Percentiles rank a stretch among this genome's conserved stretches.
Evolutionary conservation across 352 stramenopile genomes (phyloP).

Genomic region (Globisporangium apiculatum): DNA sequence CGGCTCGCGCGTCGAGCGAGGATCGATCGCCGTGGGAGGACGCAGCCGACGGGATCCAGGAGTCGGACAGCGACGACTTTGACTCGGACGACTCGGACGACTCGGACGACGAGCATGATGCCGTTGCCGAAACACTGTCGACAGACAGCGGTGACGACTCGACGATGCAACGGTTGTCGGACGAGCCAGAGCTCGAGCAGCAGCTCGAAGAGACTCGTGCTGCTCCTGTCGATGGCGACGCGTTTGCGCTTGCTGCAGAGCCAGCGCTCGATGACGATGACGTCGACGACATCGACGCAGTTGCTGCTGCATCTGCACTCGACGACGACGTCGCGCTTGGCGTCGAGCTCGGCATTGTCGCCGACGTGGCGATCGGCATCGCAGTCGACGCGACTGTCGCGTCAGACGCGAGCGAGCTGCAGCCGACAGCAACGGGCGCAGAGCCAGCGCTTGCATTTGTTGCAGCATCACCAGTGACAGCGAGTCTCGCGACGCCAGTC

Average conservation of each 20-base stretch:
- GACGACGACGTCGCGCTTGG: slow-evolving; percentile 14
- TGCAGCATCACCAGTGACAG: background rate
- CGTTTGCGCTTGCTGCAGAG: background rate
- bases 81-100: slow-evolving; percentile 2
- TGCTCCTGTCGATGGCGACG: background rate
- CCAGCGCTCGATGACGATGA: slow-evolving; percentile 3
- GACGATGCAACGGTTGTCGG: background rate
- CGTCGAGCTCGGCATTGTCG: slow-evolving; percentile 31
- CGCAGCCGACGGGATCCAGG: background rate
- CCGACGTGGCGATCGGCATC: slow-evolving; percentile 28
- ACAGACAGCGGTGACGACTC: background rate
- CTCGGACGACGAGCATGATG: background rate
- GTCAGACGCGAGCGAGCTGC: background rate
- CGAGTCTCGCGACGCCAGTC: background rate
- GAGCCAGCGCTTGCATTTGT: slow-evolving; percentile 6
- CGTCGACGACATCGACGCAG: background rate
- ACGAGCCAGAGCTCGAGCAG: background rate
- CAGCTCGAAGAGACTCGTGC: background rate
- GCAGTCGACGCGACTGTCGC: slow-evolving; percentile 19
- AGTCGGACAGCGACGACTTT: background rate
- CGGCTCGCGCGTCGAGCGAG: background rate
- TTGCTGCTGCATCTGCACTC: slow-evolving; percentile 8
- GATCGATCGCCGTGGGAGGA: slow-evolving; percentile 10
- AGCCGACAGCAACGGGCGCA: background rate
- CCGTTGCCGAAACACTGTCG: background rate